phyloP scores from a whole-genome alignment of 345 rosid genomes.

The Limnanthes douglasii region DNA sequence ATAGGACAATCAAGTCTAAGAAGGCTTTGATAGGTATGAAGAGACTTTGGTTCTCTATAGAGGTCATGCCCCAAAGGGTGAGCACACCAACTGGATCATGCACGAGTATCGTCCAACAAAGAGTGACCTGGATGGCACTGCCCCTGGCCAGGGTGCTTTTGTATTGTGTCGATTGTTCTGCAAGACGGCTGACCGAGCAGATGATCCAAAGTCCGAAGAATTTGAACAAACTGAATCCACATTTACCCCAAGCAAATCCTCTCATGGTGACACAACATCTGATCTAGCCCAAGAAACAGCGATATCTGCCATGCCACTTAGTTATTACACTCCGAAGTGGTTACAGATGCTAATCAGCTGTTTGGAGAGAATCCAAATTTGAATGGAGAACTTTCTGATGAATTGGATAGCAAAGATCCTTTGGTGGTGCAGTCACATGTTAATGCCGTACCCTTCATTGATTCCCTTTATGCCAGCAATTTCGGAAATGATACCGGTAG shows the following conservation, averaged over 20 bases:
- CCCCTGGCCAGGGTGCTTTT: slow-evolving; percentile 55
- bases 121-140: slow-evolving; percentile 53
- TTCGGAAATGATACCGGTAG: slow-evolving; percentile 35
- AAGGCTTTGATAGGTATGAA: slow-evolving; percentile 59
- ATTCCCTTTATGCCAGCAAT: slow-evolving; percentile 41
- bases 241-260: slow-evolving; percentile 22
- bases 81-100: slow-evolving; percentile 77
- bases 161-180: slow-evolving; percentile 65
- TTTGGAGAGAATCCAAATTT: slow-evolving; percentile 8
- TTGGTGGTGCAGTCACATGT: slow-evolving; percentile 19
- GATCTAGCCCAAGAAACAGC: slow-evolving; percentile 35
- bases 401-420: slow-evolving; percentile 24
- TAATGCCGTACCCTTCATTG: slow-evolving; percentile 11
- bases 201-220: slow-evolving; percentile 23
- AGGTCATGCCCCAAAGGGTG: slow-evolving; percentile 84
- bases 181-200: slow-evolving; percentile 35
- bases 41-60: slow-evolving; percentile 67
- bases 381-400: slow-evolving; percentile 12
- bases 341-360: slow-evolving; percentile 5
- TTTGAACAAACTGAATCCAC: slow-evolving; percentile 24
- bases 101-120: slow-evolving; percentile 71
- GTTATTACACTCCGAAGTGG: not conserved
- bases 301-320: slow-evolving; percentile 7
- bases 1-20: slow-evolving; percentile 53
- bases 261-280: slow-evolving; percentile 37